Percentiles rank a stretch among this genome's conserved stretches.
Evolutionary conservation across 805 yeast genomes (phyloP).

Genomic region (Candida jianshihensis): DNA sequence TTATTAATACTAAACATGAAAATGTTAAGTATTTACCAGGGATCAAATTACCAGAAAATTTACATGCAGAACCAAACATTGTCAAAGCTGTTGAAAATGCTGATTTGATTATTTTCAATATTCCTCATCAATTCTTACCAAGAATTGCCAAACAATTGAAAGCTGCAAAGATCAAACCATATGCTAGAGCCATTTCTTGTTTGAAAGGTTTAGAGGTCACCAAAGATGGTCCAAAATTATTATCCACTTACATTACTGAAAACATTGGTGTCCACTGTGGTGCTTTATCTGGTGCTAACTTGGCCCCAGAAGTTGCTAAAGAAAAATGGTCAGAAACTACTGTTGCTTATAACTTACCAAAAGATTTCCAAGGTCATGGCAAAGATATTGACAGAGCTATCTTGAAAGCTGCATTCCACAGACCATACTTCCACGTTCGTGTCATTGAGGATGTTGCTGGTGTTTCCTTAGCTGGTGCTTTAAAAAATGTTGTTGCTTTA

Average conservation of each 20-base stretch:
- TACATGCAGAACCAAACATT: slow-evolving; percentile 82
- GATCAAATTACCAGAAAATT: slow-evolving; percentile 77
- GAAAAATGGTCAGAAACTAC: slow-evolving; percentile 98
- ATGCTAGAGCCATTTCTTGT: slow-evolving; percentile 87
- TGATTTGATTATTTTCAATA: slow-evolving; percentile 85
- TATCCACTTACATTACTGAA: slow-evolving; percentile 73
- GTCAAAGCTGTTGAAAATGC: slow-evolving; percentile 71
- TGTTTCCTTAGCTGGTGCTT: slow-evolving; percentile 93
- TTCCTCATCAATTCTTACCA: slow-evolving; percentile 93
- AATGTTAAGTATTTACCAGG: slow-evolving; percentile 93
- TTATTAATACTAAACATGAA: slow-evolving; percentile 85
- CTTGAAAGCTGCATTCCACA: slow-evolving; percentile 82
- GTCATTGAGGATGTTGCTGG: slow-evolving; percentile 93
- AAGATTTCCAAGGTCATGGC: slow-evolving; percentile 42
- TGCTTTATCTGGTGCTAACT: slow-evolving; percentile 93
- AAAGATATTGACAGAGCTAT: slow-evolving; percentile 56
- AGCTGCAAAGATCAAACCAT: slow-evolving; percentile 58
- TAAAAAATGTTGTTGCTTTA: slow-evolving; percentile 91
- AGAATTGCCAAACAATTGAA: slow-evolving; percentile 67
- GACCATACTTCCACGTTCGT: slow-evolving; percentile 96
- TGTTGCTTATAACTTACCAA: slow-evolving; percentile 78
- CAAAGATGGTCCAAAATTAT: slow-evolving; percentile 75
- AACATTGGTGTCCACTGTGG: slow-evolving; percentile 87
- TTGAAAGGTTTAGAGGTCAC: slow-evolving; percentile 85
- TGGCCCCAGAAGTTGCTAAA: slow-evolving; percentile 94